These are phyloP conservation scores for Malus asiatica DNA, from an alignment of 306 rosid genomes.

Conservation along the genomic window DNA sequence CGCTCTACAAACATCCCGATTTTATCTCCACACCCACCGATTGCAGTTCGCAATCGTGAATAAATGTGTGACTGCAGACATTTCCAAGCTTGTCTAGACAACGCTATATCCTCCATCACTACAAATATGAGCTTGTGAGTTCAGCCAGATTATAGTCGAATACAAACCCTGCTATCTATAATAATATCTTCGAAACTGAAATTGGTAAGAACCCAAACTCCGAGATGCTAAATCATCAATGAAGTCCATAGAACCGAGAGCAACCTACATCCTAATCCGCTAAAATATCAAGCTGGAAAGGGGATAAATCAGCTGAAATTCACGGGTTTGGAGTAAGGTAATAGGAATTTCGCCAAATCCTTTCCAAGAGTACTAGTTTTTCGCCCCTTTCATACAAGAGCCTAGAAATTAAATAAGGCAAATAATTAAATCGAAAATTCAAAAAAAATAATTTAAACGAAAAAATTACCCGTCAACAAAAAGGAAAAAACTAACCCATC, in stretches of 20 bases:
- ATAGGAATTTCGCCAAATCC: too few species aligned
- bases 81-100: constrained; percentile 77
- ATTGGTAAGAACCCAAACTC: background rate
- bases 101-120: constrained; percentile 79
- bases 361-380: too few species aligned
- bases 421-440: too few species aligned
- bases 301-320: constrained; percentile 6
- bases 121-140: background rate
- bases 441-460: too few species aligned
- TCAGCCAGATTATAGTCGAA: background rate
- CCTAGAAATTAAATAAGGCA: too few species aligned
- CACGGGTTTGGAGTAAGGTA: constrained; percentile 28
- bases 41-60: constrained; percentile 31
- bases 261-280: constrained; percentile 29
- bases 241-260: constrained; percentile 33
- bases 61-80: constrained; percentile 61
- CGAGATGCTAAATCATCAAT: constrained; percentile 36
- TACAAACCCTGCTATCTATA: constrained; percentile 26
- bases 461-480: too few species aligned
- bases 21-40: constrained; percentile 43
- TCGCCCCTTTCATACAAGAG: too few species aligned
- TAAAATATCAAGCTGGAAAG: constrained; percentile 12
- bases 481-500: too few species aligned
- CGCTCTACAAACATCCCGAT: constrained; percentile 45
- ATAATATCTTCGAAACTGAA: constrained; percentile 20